These are phyloP conservation scores for Hypomyces rosellus DNA, from an alignment of 2,329 filamentous ascomycete species.

Conservation along the genomic window DNA sequence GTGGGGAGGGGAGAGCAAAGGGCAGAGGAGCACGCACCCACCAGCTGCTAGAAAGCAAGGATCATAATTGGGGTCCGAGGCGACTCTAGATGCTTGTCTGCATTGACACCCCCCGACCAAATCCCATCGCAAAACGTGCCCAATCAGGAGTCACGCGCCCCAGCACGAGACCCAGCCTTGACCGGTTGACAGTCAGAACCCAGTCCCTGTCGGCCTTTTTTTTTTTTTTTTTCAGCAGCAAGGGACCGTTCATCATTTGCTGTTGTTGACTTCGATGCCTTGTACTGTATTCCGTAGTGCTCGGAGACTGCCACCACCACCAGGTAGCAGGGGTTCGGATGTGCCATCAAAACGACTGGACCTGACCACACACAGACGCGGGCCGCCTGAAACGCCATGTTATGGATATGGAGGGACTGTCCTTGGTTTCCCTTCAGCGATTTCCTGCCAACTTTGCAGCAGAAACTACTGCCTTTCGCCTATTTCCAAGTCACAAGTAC, in stretches of 20 bases:
- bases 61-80: not conserved
- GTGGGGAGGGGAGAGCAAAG: too few species aligned
- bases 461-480: not conserved
- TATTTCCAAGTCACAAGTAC: not conserved
- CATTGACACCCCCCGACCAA: too few species aligned
- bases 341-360: too few species aligned
- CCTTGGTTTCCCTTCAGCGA: too few species aligned
- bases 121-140: not conserved
- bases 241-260: not conserved
- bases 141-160: constrained; percentile 5
- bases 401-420: not conserved
- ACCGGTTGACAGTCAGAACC: constrained; percentile 10
- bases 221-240: not conserved
- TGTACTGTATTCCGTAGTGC: too few species aligned
- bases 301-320: too few species aligned
- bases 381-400: not conserved
- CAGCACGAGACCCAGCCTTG: constrained; percentile 9
- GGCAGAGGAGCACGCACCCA: too few species aligned
- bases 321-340: too few species aligned
- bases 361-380: not conserved
- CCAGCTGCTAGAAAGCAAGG: too few species aligned
- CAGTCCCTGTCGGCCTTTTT: constrained; percentile 4
- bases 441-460: not conserved
- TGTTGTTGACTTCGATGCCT: not conserved
- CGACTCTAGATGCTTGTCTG: not conserved